Conservation (phyloP, 352 stramenopile genomes). For the Phytopythium sindhum region DNA sequence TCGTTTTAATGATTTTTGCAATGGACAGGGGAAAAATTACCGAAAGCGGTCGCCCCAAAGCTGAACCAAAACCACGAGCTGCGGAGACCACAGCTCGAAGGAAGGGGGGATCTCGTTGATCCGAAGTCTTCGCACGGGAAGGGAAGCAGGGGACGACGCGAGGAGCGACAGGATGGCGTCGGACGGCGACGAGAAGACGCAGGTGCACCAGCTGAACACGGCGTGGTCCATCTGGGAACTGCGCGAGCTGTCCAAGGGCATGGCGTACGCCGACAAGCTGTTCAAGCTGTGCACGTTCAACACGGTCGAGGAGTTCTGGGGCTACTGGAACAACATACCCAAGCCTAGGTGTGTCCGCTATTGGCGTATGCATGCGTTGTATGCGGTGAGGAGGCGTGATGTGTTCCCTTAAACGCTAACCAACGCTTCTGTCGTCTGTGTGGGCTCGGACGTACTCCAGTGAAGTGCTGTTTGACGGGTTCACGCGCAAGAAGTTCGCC, state of each 20-base stretch:
- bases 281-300: constrained; percentile 86
- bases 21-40: no score
- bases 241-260: constrained; percentile 63
- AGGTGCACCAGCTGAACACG: constrained; percentile 71
- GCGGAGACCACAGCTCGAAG: background rate
- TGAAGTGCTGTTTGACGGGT: constrained; percentile 79
- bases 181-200: constrained; percentile 38
- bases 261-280: constrained; percentile 85
- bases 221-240: constrained; percentile 88
- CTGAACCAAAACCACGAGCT: background rate
- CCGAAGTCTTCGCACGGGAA: background rate
- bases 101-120: constrained; percentile 1
- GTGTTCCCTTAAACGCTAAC: background rate
- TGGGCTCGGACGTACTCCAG: constrained; percentile 19
- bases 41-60: no score
- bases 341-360: constrained; percentile 57
- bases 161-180: constrained; percentile 30
- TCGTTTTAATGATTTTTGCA: background rate
- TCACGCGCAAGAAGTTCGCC: constrained; percentile 89
- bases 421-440: background rate
- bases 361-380: background rate
- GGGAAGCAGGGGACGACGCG: background rate
- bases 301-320: constrained; percentile 89
- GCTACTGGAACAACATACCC: constrained; percentile 90
- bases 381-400: no score